Evolutionary conservation across 2,329 filamentous ascomycete species (phyloP), one percentile per base, ranked within the genome.

Genomic region (Paecilomyces sp.): DNA sequence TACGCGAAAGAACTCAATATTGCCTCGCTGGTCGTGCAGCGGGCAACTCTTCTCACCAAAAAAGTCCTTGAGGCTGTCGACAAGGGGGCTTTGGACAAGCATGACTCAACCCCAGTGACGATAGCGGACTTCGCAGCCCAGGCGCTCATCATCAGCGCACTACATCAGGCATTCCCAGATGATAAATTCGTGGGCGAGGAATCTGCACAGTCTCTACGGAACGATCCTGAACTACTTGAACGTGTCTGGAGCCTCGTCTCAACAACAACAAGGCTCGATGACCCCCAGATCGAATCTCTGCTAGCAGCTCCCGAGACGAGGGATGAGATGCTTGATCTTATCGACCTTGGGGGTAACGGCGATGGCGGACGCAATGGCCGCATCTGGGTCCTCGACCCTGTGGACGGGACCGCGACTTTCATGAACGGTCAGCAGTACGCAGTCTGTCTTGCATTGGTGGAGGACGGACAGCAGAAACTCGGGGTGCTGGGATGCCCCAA

Each of bases 401-500:
- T 88, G 7, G 85, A 88, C 64, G 85, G 85, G 31, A 88, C 85
- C 1, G 82, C 81, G 15, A 83, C 84, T 0, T 88, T 86, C 60
- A 80, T 88, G 63, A 74, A 74, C 47, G 83, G 83, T 2, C 79
- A 85, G 70, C 85, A 88, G 71, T 88, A 87, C 61, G 85, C 82
- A 2, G 83, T 88, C 3, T 83, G 83, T 61, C 73, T 88, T 22
- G 81, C 82, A 2, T 71, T 88, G 62, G 71, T 88, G 2, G 80
- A 84, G 60, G 75, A 86, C 57, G 85, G 85, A 3, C 66, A 72
- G 54, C 82, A 88, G 68, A 75, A 80, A 56, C 68, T 88, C 24
- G 84, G 81, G n/a, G 82, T 86, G 2, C 72, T 87, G 51, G 85
- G 82, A 8, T 87, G 83, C 68, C 85, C 86, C 9, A 88, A 88